Base-by-base conservation (phyloP, 768 basidiomycete genomes). In the Collybia sp. region DNA sequence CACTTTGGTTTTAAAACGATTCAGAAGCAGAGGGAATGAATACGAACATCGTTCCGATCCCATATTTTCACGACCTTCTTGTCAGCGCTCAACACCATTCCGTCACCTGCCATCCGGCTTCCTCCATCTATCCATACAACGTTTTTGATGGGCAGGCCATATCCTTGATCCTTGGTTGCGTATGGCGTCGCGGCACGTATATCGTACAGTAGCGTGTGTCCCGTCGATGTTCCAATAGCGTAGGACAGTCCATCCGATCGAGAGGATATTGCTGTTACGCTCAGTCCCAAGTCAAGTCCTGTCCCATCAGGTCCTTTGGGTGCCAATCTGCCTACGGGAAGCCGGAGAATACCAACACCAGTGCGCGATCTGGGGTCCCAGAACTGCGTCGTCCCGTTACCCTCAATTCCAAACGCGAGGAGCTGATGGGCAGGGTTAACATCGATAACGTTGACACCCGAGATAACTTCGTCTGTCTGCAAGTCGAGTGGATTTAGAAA, bases 31-130 rank as follows among this genome's bases (percentile, higher is more conserved):
- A 35, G 44, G 40, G 19, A 15, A 41, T 3, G 30, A 15, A 38
- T 33, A 69, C 88, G 44, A 68, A 91, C 91, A 34, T 76, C 77
- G 63, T 88, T 79, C 44, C 85, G 79, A 59, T 93, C 88, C 96
- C 96, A 99, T 20, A 98, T 85, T 67, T 99, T 99, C 58, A 97
- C 79, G 19, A 99, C 95, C 63, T 98, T 98, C 64, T 84, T 89
- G 66, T 99, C 96, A 0, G 93, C 91, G 62, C 88, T 94, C 44
- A 94, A 71, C 13, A 99, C 79, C 72, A 93, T 79, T 1, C 90
- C 88, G 39, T 89, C 87, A 41, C 91, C 91, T 2, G 86, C 88
- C 82, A 88, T 90, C 54, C 76, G 73, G 44, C 74, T 80, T 10
- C 88, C 89, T 31, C 90, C 90, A 56, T 94, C 89, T 15, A 97